Conservation (phyloP, 129 eudicot genomes). For the Arctium lappa region DNA sequence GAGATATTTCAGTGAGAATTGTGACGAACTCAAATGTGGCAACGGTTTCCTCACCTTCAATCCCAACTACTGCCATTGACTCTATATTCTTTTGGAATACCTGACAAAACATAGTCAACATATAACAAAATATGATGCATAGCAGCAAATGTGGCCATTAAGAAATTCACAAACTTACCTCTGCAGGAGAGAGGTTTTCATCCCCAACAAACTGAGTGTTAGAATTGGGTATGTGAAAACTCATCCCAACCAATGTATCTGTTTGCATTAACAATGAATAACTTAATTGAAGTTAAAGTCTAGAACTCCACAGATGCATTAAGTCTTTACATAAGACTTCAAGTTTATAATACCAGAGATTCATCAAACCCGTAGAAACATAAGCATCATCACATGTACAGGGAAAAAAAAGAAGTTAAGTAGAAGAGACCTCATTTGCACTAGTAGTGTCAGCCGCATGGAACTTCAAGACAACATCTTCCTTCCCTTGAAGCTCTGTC, state of each 20-base stretch:
- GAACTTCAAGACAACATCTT: conserved; percentile 91
- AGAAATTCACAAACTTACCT: no score
- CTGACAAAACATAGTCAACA: conserved; percentile 18
- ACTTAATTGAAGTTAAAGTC: no score
- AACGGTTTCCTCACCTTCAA: conserved; percentile 63
- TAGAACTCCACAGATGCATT: no score
- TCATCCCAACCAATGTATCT: conserved; percentile 94
- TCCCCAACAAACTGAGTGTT: conserved; percentile 96
- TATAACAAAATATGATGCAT: background rate
- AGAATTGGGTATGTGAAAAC: conserved; percentile 84
- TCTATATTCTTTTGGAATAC: conserved; percentile 51
- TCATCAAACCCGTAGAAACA: background rate
- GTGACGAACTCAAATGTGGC: no score
- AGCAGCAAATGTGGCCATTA: background rate
- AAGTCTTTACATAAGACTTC: conserved; percentile 28
- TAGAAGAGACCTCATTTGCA: conserved; percentile 74
- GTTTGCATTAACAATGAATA: conserved; percentile 35
- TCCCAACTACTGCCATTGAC: conserved; percentile 57
- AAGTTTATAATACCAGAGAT: background rate
- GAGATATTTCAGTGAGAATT: no score
- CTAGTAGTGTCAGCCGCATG: conserved; percentile 94
- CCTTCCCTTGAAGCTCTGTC: conserved; percentile 92
- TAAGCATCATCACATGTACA: background rate
- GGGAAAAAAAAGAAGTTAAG: background rate
- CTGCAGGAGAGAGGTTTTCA: conserved; percentile 66